Conservation (phyloP, 2,329 filamentous ascomycete species). For the Shiraia sp. region DNA sequence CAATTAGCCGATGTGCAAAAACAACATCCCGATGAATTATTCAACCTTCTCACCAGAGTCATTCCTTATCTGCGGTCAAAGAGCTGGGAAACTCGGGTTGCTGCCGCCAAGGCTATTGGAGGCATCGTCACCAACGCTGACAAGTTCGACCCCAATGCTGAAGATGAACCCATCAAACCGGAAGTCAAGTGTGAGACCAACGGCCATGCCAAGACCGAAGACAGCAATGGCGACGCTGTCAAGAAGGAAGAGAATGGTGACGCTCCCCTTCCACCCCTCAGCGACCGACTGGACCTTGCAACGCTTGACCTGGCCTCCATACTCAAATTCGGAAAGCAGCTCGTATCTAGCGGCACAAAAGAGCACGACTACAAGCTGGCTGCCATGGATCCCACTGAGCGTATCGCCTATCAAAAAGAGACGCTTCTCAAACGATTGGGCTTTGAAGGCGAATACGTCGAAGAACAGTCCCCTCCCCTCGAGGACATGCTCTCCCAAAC, state of each 20-base stretch:
- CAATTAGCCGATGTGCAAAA: constrained; percentile 98
- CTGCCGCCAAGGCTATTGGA: constrained; percentile 90
- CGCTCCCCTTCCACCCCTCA: constrained; percentile 43
- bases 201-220: constrained; percentile 63
- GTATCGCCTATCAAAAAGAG: constrained; percentile 87
- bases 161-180: constrained; percentile 67
- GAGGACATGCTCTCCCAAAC: constrained; percentile 59
- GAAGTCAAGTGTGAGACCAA: constrained; percentile 49
- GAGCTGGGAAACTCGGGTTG: constrained; percentile 95
- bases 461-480: constrained; percentile 76
- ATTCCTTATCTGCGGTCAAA: constrained; percentile 95
- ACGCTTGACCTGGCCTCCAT: constrained; percentile 78
- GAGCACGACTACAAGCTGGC: constrained; percentile 85
- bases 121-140: constrained; percentile 91
- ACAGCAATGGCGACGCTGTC: constrained; percentile 41
- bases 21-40: constrained; percentile 94
- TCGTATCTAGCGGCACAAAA: constrained; percentile 79
- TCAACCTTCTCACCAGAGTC: constrained; percentile 90
- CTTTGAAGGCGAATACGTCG: constrained; percentile 78
- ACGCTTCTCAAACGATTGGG: constrained; percentile 81
- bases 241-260: constrained; percentile 59
- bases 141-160: constrained; percentile 82
- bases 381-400: constrained; percentile 76
- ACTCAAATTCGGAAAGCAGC: constrained; percentile 78
- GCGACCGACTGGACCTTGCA: constrained; percentile 71